Conservation (phyloP, 2,329 filamentous ascomycete genomes). For the Botryotinia globosa region DNA sequence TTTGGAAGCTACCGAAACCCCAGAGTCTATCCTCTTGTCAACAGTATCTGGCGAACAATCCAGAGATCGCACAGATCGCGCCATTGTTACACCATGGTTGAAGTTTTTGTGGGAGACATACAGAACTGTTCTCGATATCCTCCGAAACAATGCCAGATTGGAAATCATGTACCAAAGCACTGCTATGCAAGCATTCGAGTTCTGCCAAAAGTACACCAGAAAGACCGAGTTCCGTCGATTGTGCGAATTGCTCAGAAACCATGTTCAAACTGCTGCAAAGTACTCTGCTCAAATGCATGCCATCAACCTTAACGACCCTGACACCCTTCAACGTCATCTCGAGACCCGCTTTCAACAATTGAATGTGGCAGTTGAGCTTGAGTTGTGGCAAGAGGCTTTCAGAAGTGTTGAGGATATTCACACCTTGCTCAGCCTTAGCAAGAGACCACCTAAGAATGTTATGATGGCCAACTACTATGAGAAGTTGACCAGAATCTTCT, state of each 20-base stretch:
- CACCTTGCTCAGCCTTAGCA: constrained; percentile 94
- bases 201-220: constrained; percentile 95
- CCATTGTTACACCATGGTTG: constrained; percentile 97
- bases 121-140: constrained; percentile 94
- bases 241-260: constrained; percentile 96
- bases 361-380: constrained; percentile 95
- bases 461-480: constrained; percentile 99
- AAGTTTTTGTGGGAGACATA: constrained; percentile 99
- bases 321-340: constrained; percentile 93
- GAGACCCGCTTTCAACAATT: constrained; percentile 98
- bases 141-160: constrained; percentile 97
- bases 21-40: constrained; percentile 94
- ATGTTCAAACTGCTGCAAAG: constrained; percentile 98
- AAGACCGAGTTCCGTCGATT: constrained; percentile 99
- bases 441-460: constrained; percentile 95
- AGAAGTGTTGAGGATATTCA: constrained; percentile 98
- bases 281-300: constrained; percentile 99
- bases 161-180: constrained; percentile 99
- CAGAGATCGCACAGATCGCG: constrained; percentile 92
- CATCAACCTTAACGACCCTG: constrained; percentile 96
- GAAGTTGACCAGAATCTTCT: constrained; percentile 96
- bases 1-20: constrained; percentile 94
- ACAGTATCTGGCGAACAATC: constrained; percentile 98
- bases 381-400: constrained; percentile 99
- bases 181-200: constrained; percentile 96